Conservation (phyloP, 2,329 filamentous ascomycete species). For the Coniochaeta sp. region DNA sequence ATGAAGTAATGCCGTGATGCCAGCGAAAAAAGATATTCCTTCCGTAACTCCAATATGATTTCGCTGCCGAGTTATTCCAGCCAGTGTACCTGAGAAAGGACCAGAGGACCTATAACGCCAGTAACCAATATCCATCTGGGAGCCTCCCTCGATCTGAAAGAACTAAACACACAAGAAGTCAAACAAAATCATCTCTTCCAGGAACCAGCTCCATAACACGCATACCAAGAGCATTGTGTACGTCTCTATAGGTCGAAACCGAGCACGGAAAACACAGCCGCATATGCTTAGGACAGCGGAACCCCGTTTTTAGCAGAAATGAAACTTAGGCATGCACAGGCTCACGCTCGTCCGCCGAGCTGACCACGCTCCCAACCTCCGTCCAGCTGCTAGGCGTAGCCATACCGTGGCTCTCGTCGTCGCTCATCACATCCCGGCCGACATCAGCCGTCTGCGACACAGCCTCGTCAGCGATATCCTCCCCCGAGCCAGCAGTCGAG, state of each 20-base stretch:
- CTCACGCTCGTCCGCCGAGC: slow-evolving; percentile 16
- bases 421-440: slow-evolving; percentile 47
- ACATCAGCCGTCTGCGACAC: slow-evolving; percentile 28
- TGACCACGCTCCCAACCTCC: slow-evolving; percentile 56
- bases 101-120: not conserved
- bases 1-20: not conserved
- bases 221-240: too few species aligned
- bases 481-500: slow-evolving; percentile 45
- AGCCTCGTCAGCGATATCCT: slow-evolving; percentile 38
- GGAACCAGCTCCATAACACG: too few species aligned
- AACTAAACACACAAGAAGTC: too few species aligned
- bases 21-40: not conserved
- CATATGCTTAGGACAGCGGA: too few species aligned
- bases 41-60: not conserved
- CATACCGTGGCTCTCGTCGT: slow-evolving; percentile 45
- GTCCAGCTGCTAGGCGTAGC: slow-evolving; percentile 57
- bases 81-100: not conserved
- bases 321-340: not conserved
- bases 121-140: not conserved
- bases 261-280: too few species aligned
- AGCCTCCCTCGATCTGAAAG: not conserved
- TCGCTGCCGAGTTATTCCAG: not conserved
- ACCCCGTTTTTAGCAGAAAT: too few species aligned
- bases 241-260: too few species aligned
- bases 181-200: too few species aligned